Evolutionary conservation across 257 asterid species (phyloP).

Genomic region (Lithospermum erythrorhizon): DNA sequence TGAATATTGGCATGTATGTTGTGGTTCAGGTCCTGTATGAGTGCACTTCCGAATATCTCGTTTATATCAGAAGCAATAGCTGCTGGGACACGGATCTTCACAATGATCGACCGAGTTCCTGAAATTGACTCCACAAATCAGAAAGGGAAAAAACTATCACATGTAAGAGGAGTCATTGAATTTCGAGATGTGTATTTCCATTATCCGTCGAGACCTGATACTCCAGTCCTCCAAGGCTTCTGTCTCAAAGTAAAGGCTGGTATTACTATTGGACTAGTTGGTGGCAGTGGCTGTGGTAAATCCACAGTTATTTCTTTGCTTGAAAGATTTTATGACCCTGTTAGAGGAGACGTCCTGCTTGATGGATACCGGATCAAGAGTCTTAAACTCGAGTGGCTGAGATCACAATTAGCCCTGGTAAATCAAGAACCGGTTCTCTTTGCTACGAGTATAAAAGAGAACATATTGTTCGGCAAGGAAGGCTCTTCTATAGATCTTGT

Average conservation of each 20-base stretch:
- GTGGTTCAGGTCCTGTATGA: slow-evolving; percentile 47
- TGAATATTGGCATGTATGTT: background rate
- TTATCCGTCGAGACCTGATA: slow-evolving; percentile 56
- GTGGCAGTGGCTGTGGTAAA: slow-evolving; percentile 81
- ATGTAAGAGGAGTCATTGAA: slow-evolving; percentile 49
- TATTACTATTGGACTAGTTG: slow-evolving; percentile 57
- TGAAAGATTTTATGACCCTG: slow-evolving; percentile 67
- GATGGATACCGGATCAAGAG: slow-evolving; percentile 44
- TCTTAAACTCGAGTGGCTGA: slow-evolving; percentile 56
- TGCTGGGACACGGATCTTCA: slow-evolving; percentile 42
- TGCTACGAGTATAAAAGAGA: slow-evolving; percentile 61
- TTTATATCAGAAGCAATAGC: slow-evolving; percentile 45
- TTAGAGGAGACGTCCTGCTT: slow-evolving; percentile 44
- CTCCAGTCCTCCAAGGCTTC: slow-evolving; percentile 42
- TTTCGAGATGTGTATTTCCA: slow-evolving; percentile 51
- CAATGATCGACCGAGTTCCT: slow-evolving; percentile 41
- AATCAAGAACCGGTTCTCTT: slow-evolving; percentile 73
- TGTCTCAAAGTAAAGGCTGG: slow-evolving; percentile 45
- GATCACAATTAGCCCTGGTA: slow-evolving; percentile 66
- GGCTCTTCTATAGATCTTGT: slow-evolving; percentile 48
- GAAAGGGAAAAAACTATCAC: slow-evolving; percentile 31
- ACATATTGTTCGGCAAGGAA: slow-evolving; percentile 58
- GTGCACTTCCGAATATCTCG: slow-evolving; percentile 55
- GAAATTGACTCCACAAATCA: slow-evolving; percentile 33
- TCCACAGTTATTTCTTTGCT: slow-evolving; percentile 56